phyloP scores from a whole-genome alignment of 345 rosid genomes.

The Excoecaria cochinchinensis region DNA sequence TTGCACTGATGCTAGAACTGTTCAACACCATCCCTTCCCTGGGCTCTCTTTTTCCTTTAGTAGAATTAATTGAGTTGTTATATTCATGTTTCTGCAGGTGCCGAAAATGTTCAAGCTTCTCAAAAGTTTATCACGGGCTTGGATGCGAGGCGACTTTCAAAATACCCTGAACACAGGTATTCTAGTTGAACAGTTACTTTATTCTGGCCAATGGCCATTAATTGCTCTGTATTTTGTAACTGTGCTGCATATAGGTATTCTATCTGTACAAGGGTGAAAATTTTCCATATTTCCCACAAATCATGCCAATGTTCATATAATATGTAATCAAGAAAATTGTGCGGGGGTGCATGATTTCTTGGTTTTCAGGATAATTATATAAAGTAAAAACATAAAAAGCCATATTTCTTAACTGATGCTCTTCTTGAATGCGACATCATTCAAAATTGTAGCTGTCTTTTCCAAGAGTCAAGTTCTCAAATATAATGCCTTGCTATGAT shows the following conservation, averaged over 20 bases:
- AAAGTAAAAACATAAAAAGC: background rate
- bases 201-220: background rate
- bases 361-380: background rate
- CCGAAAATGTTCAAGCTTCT: slow-evolving; percentile 75
- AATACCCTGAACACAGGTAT: slow-evolving; percentile 76
- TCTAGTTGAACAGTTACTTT: background rate
- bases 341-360: too few relatives aligned
- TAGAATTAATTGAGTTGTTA: background rate
- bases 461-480: too few relatives aligned
- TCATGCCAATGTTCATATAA: too few relatives aligned
- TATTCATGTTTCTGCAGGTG: slow-evolving; percentile 38
- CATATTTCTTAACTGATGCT: background rate
- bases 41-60: background rate
- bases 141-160: slow-evolving; percentile 89
- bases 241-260: background rate
- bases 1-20: background rate
- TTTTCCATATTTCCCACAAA: too few relatives aligned
- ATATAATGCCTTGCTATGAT: too few relatives aligned
- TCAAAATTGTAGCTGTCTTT: background rate
- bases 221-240: background rate
- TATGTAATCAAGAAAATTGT: too few relatives aligned
- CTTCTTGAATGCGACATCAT: background rate
- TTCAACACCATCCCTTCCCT: background rate
- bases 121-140: slow-evolving; percentile 94
- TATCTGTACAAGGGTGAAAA: too few relatives aligned